These are phyloP conservation scores for Hortiboletus campestris DNA, from an alignment of 768 basidiomycete genomes.

Conservation along the genomic window DNA sequence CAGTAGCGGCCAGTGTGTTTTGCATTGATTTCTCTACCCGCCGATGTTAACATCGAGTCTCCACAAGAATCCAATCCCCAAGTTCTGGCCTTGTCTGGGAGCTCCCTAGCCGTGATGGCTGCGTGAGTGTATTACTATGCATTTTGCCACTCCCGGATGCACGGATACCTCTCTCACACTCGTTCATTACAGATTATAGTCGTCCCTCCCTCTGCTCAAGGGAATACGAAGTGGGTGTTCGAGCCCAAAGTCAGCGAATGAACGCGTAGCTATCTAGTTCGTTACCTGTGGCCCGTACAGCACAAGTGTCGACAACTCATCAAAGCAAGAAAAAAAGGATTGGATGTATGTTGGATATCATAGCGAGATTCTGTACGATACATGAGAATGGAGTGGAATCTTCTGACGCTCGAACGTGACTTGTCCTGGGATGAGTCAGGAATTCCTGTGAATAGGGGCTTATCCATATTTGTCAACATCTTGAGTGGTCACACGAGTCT, in stretches of 20 bases:
- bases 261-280: background rate
- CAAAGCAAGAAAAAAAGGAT: too few species aligned
- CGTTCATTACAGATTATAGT: background rate
- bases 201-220: background rate
- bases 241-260: background rate
- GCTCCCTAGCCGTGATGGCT: background rate
- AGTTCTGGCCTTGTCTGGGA: background rate
- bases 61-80: background rate
- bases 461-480: too few species aligned
- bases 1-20: background rate
- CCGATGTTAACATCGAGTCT: background rate
- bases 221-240: background rate
- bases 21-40: background rate
- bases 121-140: background rate
- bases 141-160: too few species aligned
- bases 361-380: too few species aligned
- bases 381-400: too few species aligned
- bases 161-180: background rate
- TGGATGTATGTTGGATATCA: too few species aligned
- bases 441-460: too few species aligned
- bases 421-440: too few species aligned
- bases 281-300: too few species aligned
- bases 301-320: too few species aligned
- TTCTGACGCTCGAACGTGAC: too few species aligned
- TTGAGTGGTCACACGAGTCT: too few species aligned